Base-by-base conservation (phyloP, 1,284 basidiomycete species). In the Trichosporon sp. region DNA sequence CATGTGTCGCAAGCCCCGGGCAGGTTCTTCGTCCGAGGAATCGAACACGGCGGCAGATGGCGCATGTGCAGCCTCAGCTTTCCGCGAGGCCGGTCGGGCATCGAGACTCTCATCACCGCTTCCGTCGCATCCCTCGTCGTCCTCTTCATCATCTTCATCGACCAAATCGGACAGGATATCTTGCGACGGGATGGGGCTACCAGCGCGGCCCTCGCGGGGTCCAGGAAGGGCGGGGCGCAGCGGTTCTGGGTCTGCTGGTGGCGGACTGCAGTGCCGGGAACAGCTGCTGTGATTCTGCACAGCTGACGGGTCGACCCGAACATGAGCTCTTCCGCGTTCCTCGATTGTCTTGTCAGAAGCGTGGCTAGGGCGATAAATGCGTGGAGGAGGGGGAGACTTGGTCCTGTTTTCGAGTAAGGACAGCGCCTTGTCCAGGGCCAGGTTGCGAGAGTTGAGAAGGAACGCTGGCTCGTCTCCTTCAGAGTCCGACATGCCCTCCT, bases 71-170 rank as follows among this genome's bases (percentile, higher is more conserved):
- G 11, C 31, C 51, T 21, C 6, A n/a, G 21, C 51, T 5, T 26
- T 26, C 6, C 51, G 51, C 10, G 16, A 26, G 51, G 8, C 19
- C 7, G 51, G 8, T 5, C 16, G n/a, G 19, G 5, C 4, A 2
- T 54, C 21, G 11, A 8, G 4, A 14, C 14, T 21, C 7, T 61
- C 26, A 2, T 32, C 26, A 14, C 14, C 56, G 51, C 11, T 12
- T 32, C 31, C 7, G 10, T 16, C 56, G 3, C 4, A 61, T 3
- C 84, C 84, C 19, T 85, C 84, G n/a, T 90, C 89, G 7, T 90
- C 89, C 61, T 90, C 89, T 59, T 90, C 89, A 0, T 89, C 68
- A 11, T 77, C 72, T n/a, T 77, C 74, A 21, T 74, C 72, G 1
- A 70, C 75, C 70, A 7, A 73, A 67, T 91, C 89, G 0, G 89